phyloP scores from a whole-genome alignment of 2,329 filamentous ascomycete genomes.

The Pleochaeta shiraiana region DNA sequence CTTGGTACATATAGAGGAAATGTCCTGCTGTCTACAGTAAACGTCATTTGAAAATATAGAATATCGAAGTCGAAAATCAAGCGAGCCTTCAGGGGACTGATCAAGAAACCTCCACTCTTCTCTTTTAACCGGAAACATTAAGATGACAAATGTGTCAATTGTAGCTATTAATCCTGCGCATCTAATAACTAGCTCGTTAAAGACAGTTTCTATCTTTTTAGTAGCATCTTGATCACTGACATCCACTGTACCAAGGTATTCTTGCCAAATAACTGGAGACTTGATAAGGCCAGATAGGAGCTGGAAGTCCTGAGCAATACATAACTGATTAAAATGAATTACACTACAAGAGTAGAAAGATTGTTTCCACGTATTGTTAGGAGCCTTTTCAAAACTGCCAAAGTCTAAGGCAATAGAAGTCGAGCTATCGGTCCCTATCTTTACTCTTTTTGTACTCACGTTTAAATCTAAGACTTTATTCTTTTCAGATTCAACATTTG shows the following conservation, averaged over 20 bases:
- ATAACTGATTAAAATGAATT: conserved; percentile 12
- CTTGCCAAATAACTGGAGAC: conserved; percentile 7
- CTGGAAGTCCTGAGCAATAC: conserved; percentile 13
- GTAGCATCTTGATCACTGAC: conserved; percentile 4
- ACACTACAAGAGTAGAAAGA: conserved; percentile 6
- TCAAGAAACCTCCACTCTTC: conserved; percentile 16
- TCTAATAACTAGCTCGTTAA: conserved; percentile 9
- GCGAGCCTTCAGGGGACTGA: neutral
- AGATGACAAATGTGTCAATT: conserved; percentile 9
- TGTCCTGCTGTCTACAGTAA: neutral
- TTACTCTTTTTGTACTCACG: conserved; percentile 10
- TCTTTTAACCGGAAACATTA: conserved; percentile 12
- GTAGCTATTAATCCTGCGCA: conserved; percentile 11
- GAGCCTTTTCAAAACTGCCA: conserved; percentile 6
- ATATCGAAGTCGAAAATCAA: conserved; percentile 10
- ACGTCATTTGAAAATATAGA: conserved; percentile 10
- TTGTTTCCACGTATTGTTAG: conserved; percentile 7
- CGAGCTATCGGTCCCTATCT: conserved; percentile 10
- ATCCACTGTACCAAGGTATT: conserved; percentile 7
- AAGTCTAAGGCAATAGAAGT: conserved; percentile 9
- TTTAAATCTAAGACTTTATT: too few species aligned
- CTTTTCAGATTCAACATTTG: too few species aligned
- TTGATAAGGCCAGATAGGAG: conserved; percentile 6
- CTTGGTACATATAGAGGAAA: neutral
- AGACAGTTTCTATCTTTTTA: conserved; percentile 8